Evolutionary conservation across 1,139 yeast genomes (phyloP), one percentile per base, ranked within the genome.

Genomic region (Chernovozyma sophiae-reginae): DNA sequence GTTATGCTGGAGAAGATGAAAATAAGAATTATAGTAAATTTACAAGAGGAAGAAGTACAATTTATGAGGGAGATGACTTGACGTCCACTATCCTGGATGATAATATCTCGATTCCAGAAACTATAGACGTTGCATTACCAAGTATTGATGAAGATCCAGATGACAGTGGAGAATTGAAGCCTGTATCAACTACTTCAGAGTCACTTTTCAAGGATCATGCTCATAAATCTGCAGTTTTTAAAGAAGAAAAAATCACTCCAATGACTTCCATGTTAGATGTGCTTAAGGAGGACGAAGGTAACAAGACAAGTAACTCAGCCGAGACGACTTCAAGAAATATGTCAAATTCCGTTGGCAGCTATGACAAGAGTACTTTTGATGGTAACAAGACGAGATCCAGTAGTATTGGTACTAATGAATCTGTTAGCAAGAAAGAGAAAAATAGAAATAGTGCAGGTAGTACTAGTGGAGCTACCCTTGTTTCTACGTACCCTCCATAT

Each of bases 41-140:
- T 26, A 26, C 29, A 8, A 16, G 29, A 13, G 22, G 29, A n/a
- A 14, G 32, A 30, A 4, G 16, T 10, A 12, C 17, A 12, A 10
- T 8, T 19, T 29, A 29, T 29, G 23, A 16, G 17, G 13, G 4
- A 15, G 25, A 32, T 12, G 35, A 31, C 13, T 18, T n/a, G 6
- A 14, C 6, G 4, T 36, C 39, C 5, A 25, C 17, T 14, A 16
- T 16, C 11, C 29, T 26, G 29, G 31, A 25, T 13, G 36, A 32
- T 34, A 45, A 62, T 4, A 39, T 53, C 1, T 65, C 70, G 0
- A 56, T 70, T 7, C 75, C 75, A 0, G 75, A 68, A 27, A 70
- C 76, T 1, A 59, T 68, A 4, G 74, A 70, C 46, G 67, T 59
- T 3, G 54, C 62, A 4, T 47, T 68, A 37, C 74, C 73, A 2